These are phyloP conservation scores for Boletus insuetus DNA, from an alignment of 768 basidiomycete genomes.

Conservation along the genomic window DNA sequence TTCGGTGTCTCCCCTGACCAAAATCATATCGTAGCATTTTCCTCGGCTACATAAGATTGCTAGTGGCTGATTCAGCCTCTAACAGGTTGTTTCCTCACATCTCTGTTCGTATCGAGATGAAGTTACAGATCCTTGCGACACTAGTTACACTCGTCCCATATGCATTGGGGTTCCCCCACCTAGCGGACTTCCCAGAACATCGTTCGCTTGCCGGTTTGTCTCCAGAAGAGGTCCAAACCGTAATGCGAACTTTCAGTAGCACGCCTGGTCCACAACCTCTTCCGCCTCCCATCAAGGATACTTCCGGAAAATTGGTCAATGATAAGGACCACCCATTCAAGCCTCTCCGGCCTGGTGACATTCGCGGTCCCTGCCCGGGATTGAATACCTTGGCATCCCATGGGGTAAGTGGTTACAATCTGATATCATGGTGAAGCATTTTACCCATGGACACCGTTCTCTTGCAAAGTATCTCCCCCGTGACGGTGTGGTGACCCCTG, in stretches of 20 bases:
- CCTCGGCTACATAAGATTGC: too few species aligned
- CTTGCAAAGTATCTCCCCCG: conserved; percentile 13
- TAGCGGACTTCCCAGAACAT: conserved; percentile 11
- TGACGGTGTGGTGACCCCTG: conserved; percentile 16
- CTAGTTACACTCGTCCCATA: background rate
- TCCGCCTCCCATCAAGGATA: conserved; percentile 14
- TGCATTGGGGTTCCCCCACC: conserved; percentile 4
- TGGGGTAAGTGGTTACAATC: conserved; percentile 10
- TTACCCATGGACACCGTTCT: background rate
- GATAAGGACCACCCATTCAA: conserved; percentile 17
- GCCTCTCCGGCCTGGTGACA: conserved; percentile 9
- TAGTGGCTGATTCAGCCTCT: too few species aligned
- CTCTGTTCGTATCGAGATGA: too few species aligned
- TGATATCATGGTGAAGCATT: background rate
- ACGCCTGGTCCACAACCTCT: conserved; percentile 17
- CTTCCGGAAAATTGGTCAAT: conserved; percentile 5
- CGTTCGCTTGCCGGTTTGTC: conserved; percentile 20
- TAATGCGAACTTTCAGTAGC: conserved; percentile 7
- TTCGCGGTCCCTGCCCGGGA: conserved; percentile 21
- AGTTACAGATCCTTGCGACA: background rate
- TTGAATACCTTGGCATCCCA: conserved; percentile 23
- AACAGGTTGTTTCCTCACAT: too few species aligned
- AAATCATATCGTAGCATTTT: too few species aligned
- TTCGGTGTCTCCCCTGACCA: too few species aligned
- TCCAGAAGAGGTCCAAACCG: conserved; percentile 7